Evolutionary conservation across 1,139 yeast genomes (phyloP), one percentile per base, ranked within the genome.

Genomic region (Protomyces inundatus): DNA sequence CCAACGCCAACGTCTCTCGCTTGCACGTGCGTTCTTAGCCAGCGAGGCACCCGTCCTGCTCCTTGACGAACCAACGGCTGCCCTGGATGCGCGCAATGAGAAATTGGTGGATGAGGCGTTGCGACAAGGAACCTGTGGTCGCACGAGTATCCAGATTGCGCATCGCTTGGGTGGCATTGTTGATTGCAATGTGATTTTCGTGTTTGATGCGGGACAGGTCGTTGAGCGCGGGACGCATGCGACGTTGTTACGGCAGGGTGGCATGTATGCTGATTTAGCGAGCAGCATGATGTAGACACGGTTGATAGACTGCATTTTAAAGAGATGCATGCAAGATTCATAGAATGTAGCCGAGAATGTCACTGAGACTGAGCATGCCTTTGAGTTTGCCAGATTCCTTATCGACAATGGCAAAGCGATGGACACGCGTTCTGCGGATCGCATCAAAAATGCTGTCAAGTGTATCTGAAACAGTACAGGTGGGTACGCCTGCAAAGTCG

Each of bases 401-500:
- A 74, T 93, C 97, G 36, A 95, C 97, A 52, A 95, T 93, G 74
- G 91, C 90, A 72, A 95, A 82, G 74, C 99, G 82, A 75, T 95
- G 98, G 68, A 93, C 81, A 70, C 98, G 83, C 48, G 96, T 86
- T 71, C 91, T 87, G 72, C 98, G 82, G 67, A 95, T 90, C 51
- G 96, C 91, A 73, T 93, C 97, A 86, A 93, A 83, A 67, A 95
- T 88, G 14, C 96, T 90, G 68, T 95, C 88, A 67, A 95, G 79
- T 68, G 95, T 82, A 74, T 95, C 99, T 69, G 85, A 82, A 69
- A 85, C 80, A 0, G 98, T 90, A 76, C 98, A 95, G 0, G 98
- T 93, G 75, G 91, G 91, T 14, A 95, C 98, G 66, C 99, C 98
- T 75, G 93, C 98, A 72, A 93, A 95, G 74, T 93, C 98, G 16